Evolutionary conservation across 1,139 yeast genomes (phyloP).

Genomic region (Scheffersomyces lignicola): DNA sequence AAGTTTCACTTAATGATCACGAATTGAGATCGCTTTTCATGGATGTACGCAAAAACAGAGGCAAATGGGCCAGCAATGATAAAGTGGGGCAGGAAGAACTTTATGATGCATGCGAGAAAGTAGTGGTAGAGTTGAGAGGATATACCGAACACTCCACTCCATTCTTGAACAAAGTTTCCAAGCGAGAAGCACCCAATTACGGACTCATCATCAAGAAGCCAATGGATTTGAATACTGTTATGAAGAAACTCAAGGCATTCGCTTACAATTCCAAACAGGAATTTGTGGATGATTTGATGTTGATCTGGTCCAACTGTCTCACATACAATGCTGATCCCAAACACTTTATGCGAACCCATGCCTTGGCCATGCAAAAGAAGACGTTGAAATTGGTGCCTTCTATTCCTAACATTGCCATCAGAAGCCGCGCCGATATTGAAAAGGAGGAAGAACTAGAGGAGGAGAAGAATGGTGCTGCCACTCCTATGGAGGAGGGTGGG

Average conservation of each 20-base stretch:
- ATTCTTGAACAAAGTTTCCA: conserved; percentile 88
- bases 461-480: conserved; percentile 31
- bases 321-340: conserved; percentile 94
- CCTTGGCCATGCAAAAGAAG: conserved; percentile 93
- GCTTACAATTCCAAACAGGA: conserved; percentile 83
- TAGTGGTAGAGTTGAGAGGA: conserved; percentile 82
- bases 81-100: conserved; percentile 95
- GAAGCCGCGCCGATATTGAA: conserved; percentile 84
- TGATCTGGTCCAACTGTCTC: conserved; percentile 94
- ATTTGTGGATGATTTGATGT: conserved; percentile 89
- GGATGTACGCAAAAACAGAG: conserved; percentile 92
- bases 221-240: conserved; percentile 94
- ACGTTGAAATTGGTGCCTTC: conserved; percentile 73
- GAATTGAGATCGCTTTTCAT: conserved; percentile 83
- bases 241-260: conserved; percentile 80
- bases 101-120: conserved; percentile 96
- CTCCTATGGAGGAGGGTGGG: conserved; percentile 20
- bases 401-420: conserved; percentile 82
- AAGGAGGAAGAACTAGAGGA: conserved; percentile 57
- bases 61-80: conserved; percentile 97
- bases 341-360: conserved; percentile 88
- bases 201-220: conserved; percentile 87
- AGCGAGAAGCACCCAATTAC: conserved; percentile 97
- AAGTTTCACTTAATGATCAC: conserved; percentile 72
- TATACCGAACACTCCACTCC: conserved; percentile 97